These are phyloP conservation scores for Penicillium silybi DNA, from an alignment of 495 filamentous ascomycete species.

Conservation along the genomic window DNA sequence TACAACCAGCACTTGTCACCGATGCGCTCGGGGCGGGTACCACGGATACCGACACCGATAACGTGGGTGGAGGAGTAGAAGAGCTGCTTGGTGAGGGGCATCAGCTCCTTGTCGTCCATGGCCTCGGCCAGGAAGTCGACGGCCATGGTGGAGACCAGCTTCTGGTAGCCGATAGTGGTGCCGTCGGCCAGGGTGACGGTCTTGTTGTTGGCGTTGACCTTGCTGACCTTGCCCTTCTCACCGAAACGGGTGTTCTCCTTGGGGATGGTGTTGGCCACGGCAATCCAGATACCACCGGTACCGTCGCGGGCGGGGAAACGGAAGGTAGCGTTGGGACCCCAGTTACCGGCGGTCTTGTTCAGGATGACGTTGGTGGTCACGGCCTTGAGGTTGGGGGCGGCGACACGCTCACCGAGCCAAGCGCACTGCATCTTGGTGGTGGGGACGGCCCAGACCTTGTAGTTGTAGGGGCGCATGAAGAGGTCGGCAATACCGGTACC, in stretches of 20 bases:
- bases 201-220: slow-evolving; percentile 81
- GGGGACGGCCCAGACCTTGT: slow-evolving; percentile 99
- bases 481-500: slow-evolving; percentile 86
- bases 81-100: slow-evolving; percentile 80
- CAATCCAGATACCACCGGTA: slow-evolving; percentile 98
- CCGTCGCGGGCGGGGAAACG: slow-evolving; percentile 94
- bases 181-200: slow-evolving; percentile 78
- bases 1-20: slow-evolving; percentile 99
- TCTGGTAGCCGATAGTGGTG: slow-evolving; percentile 85
- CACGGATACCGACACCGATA: slow-evolving; percentile 92
- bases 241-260: slow-evolving; percentile 89
- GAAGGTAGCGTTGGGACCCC: slow-evolving; percentile 98
- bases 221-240: slow-evolving; percentile 75
- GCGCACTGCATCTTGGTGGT: slow-evolving; percentile 99
- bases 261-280: slow-evolving; percentile 89
- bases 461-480: slow-evolving; percentile 99
- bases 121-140: slow-evolving; percentile 84
- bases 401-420: slow-evolving; percentile 98
- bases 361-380: slow-evolving; percentile 94
- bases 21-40: slow-evolving; percentile 88
- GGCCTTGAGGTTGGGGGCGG: slow-evolving; percentile 92
- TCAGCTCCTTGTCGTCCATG: slow-evolving; percentile 82
- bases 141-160: slow-evolving; percentile 93
- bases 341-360: slow-evolving; percentile 93
- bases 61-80: slow-evolving; percentile 98